Base-by-base conservation (phyloP, 768 basidiomycete species). In the Austroboletus festivus region DNA sequence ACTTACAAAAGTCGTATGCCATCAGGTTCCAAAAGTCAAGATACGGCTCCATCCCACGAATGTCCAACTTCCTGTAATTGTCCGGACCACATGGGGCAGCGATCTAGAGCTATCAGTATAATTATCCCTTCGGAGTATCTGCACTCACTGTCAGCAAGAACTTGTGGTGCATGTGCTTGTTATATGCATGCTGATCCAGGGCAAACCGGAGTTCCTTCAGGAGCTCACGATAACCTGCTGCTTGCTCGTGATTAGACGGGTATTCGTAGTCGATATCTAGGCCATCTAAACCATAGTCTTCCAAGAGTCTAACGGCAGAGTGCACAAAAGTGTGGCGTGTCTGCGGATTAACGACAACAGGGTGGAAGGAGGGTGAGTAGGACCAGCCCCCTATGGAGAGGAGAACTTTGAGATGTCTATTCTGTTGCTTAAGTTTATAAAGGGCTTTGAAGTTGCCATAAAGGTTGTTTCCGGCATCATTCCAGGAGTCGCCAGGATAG, bases 11-110 rank as follows among this genome's bases (percentile, higher is more conserved):
- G 63, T 91, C 89, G 55, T 92, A 91, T 1, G 86, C 83, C 96
- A 99, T 99, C 66, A 99, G 70, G 64, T 99, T 98, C 94, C 93
- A 98, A 65, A 97, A 93, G 60, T 92, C 89, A 20, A 99, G 82
- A 49, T 78, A 84, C 50, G 75, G 75, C 63, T 93, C 86, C 94
- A 99, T 98, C 52, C 89, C 89, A 20, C 67, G 70, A 39, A 93
- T 74, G 50, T 82, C 76, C 7, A 98, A 73, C 55, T 85, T 89
- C 64, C 83, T 72, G 69, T 92, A 93, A 57, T 96, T 83, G 54
- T 86, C 78, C 3, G 86, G 80, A 24, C 96, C 96, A 67, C 93
- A 95, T 2, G 96, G 94, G 1, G 95, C 90, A 33, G 92, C 91
- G 46, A 95, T 86, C 89, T 93, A 39, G 24, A 58, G 31, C 19